Conservation (phyloP, 345 rosid genomes). For the Theobroma cacao region DNA sequence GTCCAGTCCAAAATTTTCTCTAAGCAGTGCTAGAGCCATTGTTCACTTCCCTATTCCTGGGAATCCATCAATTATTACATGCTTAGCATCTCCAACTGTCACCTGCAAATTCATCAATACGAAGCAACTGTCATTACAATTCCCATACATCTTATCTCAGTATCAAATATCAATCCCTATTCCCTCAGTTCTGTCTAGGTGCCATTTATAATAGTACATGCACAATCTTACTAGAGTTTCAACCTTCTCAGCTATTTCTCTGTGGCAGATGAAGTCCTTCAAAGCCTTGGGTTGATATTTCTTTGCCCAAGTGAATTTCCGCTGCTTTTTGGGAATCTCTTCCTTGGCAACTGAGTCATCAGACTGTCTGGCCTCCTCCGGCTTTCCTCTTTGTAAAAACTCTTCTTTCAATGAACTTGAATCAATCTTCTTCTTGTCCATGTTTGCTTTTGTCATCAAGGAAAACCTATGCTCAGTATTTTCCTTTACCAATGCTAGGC, state of each 20-base stretch:
- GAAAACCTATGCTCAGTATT: neutral
- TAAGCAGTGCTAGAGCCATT: conserved; percentile 12
- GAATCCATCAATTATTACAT: conserved; percentile 18
- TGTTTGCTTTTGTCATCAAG: neutral
- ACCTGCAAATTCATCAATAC: conserved; percentile 11
- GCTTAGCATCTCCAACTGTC: neutral
- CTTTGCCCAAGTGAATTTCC: conserved; percentile 1
- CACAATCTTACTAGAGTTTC: neutral
- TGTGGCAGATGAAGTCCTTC: conserved; percentile 19
- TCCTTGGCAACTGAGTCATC: neutral
- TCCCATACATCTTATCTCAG: neutral
- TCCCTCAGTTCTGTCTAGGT: neutral
- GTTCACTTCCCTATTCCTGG: conserved; percentile 26
- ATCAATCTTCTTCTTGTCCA: neutral
- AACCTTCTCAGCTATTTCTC: conserved; percentile 12
- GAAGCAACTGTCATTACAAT: neutral
- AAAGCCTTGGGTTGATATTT: conserved; percentile 16
- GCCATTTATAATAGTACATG: too few relatives aligned
- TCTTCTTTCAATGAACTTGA: neutral
- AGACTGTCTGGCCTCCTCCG: neutral
- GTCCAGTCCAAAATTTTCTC: neutral
- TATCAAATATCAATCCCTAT: neutral
- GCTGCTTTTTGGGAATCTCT: neutral
- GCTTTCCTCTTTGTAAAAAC: neutral
- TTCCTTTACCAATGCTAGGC: neutral